These are phyloP conservation scores for Metarhizium rileyi DNA, from an alignment of 2,329 filamentous ascomycete genomes.

Conservation along the genomic window DNA sequence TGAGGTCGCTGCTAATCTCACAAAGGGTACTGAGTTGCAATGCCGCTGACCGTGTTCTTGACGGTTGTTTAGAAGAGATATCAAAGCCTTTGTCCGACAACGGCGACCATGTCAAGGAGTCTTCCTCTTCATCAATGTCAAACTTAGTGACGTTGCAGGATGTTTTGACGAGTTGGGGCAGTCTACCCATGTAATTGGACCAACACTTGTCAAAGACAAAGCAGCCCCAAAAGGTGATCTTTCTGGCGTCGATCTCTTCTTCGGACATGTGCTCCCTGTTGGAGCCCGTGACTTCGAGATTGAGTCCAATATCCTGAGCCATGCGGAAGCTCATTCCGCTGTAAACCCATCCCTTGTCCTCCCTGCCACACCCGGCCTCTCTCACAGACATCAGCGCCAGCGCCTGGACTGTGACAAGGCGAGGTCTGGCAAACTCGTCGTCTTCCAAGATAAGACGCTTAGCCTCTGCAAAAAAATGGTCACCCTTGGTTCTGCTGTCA, in stretches of 20 bases:
- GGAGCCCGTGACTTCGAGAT: conserved; percentile 66
- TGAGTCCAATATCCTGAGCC: conserved; percentile 88
- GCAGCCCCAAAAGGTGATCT: conserved; percentile 95
- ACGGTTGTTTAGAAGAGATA: conserved; percentile 64
- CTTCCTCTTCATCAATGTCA: conserved; percentile 84
- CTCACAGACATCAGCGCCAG: conserved; percentile 91
- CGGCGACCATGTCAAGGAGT: conserved; percentile 75
- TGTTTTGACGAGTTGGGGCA: conserved; percentile 74
- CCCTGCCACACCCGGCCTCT: conserved; percentile 87
- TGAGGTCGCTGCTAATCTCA: conserved; percentile 86
- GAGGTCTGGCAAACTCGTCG: conserved; percentile 85
- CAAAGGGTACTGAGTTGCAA: conserved; percentile 75
- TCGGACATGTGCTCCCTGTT: conserved; percentile 57
- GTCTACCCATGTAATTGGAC: conserved; percentile 90
- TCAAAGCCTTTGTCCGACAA: conserved; percentile 79
- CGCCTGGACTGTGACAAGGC: conserved; percentile 84
- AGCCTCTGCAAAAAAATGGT: conserved; percentile 92
- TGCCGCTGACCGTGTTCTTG: conserved; percentile 71
- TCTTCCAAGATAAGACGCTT: conserved; percentile 84
- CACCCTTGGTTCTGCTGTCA: conserved; percentile 78
- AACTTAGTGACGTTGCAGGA: conserved; percentile 80
- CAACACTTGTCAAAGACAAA: conserved; percentile 98
- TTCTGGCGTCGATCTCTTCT: conserved; percentile 76
- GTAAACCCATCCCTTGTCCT: conserved; percentile 96
- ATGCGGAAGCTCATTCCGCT: conserved; percentile 98